Percentiles rank a stretch among this genome's conserved stretches.
phyloP scores from a whole-genome alignment of 192 early-diverging fungal genomes.

The Pilaira anomala region DNA sequence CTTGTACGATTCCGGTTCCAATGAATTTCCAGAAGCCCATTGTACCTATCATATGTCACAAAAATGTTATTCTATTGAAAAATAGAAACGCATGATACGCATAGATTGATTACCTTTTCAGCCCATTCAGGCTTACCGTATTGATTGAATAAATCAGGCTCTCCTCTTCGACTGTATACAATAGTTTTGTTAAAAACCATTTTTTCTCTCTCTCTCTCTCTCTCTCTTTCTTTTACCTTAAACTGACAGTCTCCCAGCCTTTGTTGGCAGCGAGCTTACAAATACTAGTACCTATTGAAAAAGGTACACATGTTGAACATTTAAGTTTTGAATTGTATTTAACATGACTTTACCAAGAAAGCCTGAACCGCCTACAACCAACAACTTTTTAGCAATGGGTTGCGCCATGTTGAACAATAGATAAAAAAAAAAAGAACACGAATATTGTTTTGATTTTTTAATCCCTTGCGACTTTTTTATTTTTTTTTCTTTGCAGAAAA shows the following conservation, averaged over 20 bases:
- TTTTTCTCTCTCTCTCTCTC: too few species aligned
- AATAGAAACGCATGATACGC: too few species aligned
- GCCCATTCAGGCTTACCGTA: constrained; percentile 29
- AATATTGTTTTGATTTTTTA: too few species aligned
- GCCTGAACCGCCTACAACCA: constrained; percentile 63
- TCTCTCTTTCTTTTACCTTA: constrained; percentile 44
- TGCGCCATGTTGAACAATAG: constrained; percentile 9
- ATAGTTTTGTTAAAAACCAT: too few species aligned
- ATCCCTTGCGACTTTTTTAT: too few species aligned
- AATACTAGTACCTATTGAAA: constrained; percentile 40
- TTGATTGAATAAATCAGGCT: constrained; percentile 12
- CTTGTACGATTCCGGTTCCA: constrained; percentile 57
- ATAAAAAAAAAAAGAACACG: too few species aligned
- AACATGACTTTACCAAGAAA: constrained; percentile 47
- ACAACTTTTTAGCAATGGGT: constrained; percentile 35
- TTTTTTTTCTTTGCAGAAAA: too few species aligned
- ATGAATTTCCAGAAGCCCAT: constrained; percentile 63
- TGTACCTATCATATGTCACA: constrained; percentile 32
- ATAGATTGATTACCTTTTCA: constrained; percentile 25
- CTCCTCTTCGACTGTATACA: constrained; percentile 34
- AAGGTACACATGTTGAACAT: background rate
- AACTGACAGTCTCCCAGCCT: constrained; percentile 50
- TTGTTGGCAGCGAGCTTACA: constrained; percentile 43
- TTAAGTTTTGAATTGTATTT: background rate
- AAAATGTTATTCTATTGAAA: too few species aligned